Evolutionary conservation across 176 grass and related monocot genomes (phyloP), one percentile per base, ranked within the genome.

Genomic region (Tillandsia leiboldiana): DNA sequence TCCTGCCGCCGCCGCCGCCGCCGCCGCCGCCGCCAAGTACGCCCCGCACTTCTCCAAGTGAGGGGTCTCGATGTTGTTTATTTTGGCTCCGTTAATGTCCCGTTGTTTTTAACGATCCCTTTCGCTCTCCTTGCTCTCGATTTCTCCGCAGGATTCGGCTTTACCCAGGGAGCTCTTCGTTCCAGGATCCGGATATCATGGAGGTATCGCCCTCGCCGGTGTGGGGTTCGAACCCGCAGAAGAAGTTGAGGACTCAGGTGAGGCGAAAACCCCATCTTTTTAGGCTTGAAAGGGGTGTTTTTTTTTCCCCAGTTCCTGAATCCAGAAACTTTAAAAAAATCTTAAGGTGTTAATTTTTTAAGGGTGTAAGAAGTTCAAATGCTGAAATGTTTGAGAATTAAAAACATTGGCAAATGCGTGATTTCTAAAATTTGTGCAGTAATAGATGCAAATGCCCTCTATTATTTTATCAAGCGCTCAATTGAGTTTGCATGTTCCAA

Each of bases 201-300:
- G 83, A 91, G 83, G 53, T 87, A 9, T 51, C 81, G 12, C 27
- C 78, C 64, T 78, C 81, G 7, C 26, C 73, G 70, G 66, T 42
- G 15, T 81, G 83, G 88, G 62, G 18, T 50, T 65, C 87, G 26
- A 57, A 11, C 27, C 71, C 81, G 74, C 72, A 71, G 73, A 87
- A 87, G 71, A 77, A 68, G 67, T 86, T 83, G 75, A 53, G 84
- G 54, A 18, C 50, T 17, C 83, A 83, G 81, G 88, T 79, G 73
- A 73, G 50, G 13, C 2, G 65, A 69, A 72, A 77, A 53, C 63
- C 63, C 51, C 13, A 49, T 42, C 67, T 48, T 13, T 9, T 53
- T 7, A 1, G 56, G 51, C 63, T 56, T 42, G 33, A 42, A 42
- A 42, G 4, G 33, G 5, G 0, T 42, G 5, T 42, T 42, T 42